Conservation (phyloP, 768 basidiomycete genomes). For the Auricularia sp. region DNA sequence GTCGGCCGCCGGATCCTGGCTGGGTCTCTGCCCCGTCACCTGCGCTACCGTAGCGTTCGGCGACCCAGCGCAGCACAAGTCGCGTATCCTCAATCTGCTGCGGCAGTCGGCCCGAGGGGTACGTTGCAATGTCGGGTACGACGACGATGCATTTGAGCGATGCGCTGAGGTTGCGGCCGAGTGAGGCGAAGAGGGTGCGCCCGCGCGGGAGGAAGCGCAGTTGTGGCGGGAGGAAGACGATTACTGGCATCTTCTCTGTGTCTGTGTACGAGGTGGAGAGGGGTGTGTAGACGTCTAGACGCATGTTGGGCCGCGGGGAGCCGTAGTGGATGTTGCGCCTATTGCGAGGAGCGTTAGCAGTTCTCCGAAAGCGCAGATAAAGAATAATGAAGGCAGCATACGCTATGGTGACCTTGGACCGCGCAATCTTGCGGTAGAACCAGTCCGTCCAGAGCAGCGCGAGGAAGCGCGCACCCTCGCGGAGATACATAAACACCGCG, state of each 20-base stretch:
- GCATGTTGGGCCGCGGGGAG: neutral
- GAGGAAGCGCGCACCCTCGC: neutral
- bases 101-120: conserved; percentile 6
- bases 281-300: conserved; percentile 7
- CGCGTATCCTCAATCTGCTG: conserved; percentile 6
- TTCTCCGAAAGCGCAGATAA: neutral
- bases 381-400: neutral
- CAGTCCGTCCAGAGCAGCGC: neutral
- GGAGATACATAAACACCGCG: conserved; percentile 3
- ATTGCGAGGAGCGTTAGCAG: neutral
- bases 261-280: neutral
- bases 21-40: conserved; percentile 10
- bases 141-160: conserved; percentile 2
- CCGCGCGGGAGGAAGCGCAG: conserved; percentile 4
- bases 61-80: conserved; percentile 3
- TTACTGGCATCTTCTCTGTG: neutral
- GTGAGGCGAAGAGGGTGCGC: neutral
- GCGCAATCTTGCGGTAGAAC: neutral
- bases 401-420: neutral
- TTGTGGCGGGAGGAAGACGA: conserved; percentile 8
- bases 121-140: conserved; percentile 7
- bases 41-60: neutral
- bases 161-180: conserved; percentile 3
- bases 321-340: conserved; percentile 5
- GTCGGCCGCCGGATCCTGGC: neutral